Conservation (phyloP, 352 stramenopile genomes). For the Globisporangium sylvaticum region DNA sequence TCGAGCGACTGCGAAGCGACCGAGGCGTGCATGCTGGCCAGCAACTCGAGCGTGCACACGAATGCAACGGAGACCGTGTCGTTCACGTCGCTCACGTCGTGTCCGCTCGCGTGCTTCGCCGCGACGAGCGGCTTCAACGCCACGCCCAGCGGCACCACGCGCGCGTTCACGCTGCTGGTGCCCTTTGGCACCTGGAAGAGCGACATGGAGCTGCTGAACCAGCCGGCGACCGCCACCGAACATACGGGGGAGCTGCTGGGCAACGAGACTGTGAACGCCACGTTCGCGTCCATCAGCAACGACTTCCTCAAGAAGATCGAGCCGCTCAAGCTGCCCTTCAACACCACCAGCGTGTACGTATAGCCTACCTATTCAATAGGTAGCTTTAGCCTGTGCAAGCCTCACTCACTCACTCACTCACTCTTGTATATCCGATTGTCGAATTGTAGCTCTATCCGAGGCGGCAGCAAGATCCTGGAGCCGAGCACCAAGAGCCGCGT, state of each 20-base stretch:
- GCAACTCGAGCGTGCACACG: not conserved
- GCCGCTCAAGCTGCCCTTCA: not conserved
- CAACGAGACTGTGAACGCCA: not conserved
- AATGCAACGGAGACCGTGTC: not conserved
- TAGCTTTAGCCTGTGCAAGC: not conserved
- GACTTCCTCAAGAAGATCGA: not conserved
- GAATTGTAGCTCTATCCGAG: not conserved
- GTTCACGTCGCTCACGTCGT: slow-evolving; percentile 1
- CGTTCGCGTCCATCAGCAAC: not conserved
- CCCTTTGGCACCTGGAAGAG: not conserved
- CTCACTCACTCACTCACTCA: not conserved
- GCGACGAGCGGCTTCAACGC: not conserved
- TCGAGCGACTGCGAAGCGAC: not conserved
- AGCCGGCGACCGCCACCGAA: not conserved
- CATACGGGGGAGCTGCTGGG: not conserved
- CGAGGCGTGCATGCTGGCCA: not conserved
- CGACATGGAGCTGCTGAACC: not conserved
- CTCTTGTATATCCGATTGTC: not conserved
- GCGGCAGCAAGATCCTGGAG: slow-evolving; percentile 1
- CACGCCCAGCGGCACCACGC: not conserved
- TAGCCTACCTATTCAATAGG: not conserved
- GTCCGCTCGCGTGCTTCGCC: not conserved
- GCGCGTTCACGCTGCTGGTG: slow-evolving; percentile 2
- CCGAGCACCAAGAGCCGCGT: not conserved
- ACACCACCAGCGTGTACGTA: not conserved